Evolutionary conservation across 805 yeast genomes (phyloP), one percentile per base, ranked within the genome.

Genomic region (Candida arabinofermentans): DNA sequence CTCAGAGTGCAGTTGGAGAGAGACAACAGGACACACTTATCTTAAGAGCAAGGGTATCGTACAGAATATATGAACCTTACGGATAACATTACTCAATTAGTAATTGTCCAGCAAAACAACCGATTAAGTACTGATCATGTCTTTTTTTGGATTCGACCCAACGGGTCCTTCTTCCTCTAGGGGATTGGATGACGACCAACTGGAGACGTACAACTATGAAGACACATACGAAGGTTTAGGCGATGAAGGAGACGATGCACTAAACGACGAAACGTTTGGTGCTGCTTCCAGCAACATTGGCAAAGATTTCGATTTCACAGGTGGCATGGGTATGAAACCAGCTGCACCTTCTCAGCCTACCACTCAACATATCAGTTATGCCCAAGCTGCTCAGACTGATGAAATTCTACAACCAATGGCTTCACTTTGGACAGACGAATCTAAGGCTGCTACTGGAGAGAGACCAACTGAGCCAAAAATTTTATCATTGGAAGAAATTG

Each of bases 181-280:
- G 65, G 50, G 36, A 38, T 36, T 42, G 5, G 43, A 33, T 12
- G 47, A 50, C 40, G 47, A 50, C 27, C 50, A 55, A 21, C 41
- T 54, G 31, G 71, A 71, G 36, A 65, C 75, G 8, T 71, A 77
- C 59, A 89, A 86, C 58, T 88, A 87, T 58, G 95, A 88, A 54
- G 95, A 88, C 26, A 81, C 91, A 16, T 86, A 85, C 61, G 86
- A 80, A 42, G 90, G 91, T 2, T 71, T 83, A 41, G 95, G 87
- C 5, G 86, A 79, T 5, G 31, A n/a, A 7, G 83, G 76, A 24
- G 90, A 83, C 36, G 96, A 87, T 58, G 93, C 84, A 29, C 71
- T 83, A 51, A 86, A 86, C 57, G 86, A 79, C 48, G 89, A 82
- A 57, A 86, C 95, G 0, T 86, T 86, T 63, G 95, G 93, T 22